These are phyloP conservation scores for Paracorniculantispora psalliotae DNA, from an alignment of 2,329 filamentous ascomycete genomes.

Conservation along the genomic window DNA sequence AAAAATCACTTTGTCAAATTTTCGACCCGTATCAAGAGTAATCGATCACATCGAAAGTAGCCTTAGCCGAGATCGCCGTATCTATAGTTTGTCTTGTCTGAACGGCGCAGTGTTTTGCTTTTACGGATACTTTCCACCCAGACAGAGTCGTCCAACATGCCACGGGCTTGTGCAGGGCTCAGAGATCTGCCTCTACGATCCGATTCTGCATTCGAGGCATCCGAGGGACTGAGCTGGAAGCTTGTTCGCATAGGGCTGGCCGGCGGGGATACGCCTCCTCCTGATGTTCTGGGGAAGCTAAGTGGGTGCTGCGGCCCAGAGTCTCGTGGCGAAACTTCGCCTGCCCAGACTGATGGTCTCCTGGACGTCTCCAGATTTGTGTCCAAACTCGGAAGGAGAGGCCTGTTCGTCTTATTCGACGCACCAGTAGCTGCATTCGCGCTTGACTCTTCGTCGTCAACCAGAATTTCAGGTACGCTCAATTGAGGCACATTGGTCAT, in stretches of 20 bases:
- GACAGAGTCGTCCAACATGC: slow-evolving; percentile 80
- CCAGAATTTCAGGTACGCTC: slow-evolving; percentile 81
- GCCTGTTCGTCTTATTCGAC: background rate
- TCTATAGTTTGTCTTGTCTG: slow-evolving; percentile 30
- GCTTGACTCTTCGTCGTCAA: slow-evolving; percentile 66
- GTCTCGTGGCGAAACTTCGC: slow-evolving; percentile 9
- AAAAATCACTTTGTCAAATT: too few species aligned
- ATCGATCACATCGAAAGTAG: background rate
- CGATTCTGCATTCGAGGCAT: slow-evolving; percentile 31
- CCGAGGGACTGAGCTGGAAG: slow-evolving; percentile 47
- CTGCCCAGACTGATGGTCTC: slow-evolving; percentile 9
- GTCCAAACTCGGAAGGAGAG: slow-evolving; percentile 4
- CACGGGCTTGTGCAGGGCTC: slow-evolving; percentile 71
- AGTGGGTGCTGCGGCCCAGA: slow-evolving; percentile 41
- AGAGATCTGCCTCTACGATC: slow-evolving; percentile 64
- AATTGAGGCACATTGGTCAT: slow-evolving; percentile 76
- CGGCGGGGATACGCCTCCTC: slow-evolving; percentile 33
- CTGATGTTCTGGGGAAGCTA: slow-evolving; percentile 47
- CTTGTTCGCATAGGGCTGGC: slow-evolving; percentile 53
- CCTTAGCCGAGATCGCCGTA: slow-evolving; percentile 25
- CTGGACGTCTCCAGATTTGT: background rate
- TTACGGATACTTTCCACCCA: slow-evolving; percentile 92
- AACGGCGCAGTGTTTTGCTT: slow-evolving; percentile 66
- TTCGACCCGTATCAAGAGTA: too few species aligned
- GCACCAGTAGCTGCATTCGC: slow-evolving; percentile 33